Conservation (phyloP, 2,329 filamentous ascomycete genomes). For the Verticillium nonalfalfae region DNA sequence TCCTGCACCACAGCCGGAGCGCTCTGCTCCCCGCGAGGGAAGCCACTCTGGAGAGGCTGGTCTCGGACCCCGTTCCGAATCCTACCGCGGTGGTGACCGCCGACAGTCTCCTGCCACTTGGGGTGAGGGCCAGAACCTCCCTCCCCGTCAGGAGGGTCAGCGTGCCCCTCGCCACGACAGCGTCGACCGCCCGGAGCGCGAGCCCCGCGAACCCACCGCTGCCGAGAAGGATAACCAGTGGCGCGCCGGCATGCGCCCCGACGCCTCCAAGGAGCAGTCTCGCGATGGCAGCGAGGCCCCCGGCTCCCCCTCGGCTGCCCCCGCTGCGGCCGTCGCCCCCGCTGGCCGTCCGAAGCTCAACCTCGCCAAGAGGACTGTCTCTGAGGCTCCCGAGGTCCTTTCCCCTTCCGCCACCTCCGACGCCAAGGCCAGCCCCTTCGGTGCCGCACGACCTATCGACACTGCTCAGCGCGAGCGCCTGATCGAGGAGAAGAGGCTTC, state of each 20-base stretch:
- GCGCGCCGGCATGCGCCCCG: conserved; percentile 88
- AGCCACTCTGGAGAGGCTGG: conserved; percentile 50
- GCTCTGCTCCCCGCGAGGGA: conserved; percentile 44
- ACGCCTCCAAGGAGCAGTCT: conserved; percentile 54
- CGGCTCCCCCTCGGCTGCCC: conserved; percentile 55
- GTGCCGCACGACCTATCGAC: conserved; percentile 88
- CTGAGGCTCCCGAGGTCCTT: conserved; percentile 54
- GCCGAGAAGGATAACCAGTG: conserved; percentile 92
- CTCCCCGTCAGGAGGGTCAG: conserved; percentile 63
- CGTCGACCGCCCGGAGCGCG: conserved; percentile 55
- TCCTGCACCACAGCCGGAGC: conserved; percentile 52
- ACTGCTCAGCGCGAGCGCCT: conserved; percentile 83
- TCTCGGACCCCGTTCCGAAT: conserved; percentile 40
- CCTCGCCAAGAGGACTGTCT: conserved; percentile 83
- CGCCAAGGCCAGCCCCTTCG: conserved; percentile 87
- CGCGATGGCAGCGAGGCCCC: conserved; percentile 72
- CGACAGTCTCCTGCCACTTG: conserved; percentile 65
- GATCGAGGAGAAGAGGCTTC: conserved; percentile 80
- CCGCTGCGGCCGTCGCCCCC: conserved; percentile 39
- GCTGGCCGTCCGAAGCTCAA: conserved; percentile 75
- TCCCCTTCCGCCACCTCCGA: conserved; percentile 51
- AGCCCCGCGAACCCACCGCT: conserved; percentile 71
- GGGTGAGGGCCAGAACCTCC: conserved; percentile 56
- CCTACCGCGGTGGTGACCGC: conserved; percentile 51
- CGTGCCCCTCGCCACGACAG: conserved; percentile 75